Conservation (phyloP, 1,139 yeast species). For the Barnettozyma hawaiiensis region DNA sequence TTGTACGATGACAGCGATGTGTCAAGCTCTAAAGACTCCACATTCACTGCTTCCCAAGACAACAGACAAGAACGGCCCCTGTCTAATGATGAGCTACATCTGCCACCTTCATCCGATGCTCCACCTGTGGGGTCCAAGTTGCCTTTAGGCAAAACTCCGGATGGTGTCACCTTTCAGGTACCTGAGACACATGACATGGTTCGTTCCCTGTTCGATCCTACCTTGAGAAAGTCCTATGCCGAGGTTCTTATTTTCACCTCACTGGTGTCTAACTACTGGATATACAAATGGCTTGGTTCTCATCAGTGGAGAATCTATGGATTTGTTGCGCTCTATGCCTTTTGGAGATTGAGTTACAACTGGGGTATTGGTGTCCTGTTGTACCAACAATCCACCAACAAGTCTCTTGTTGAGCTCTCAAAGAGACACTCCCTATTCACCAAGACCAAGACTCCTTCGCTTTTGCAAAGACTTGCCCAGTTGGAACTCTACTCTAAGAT, state of each 20-base stretch:
- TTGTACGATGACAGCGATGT: not conserved
- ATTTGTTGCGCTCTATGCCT: conserved; percentile 51
- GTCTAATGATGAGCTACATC: not conserved
- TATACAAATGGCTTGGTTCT: conserved; percentile 39
- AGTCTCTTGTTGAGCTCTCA: conserved; percentile 53
- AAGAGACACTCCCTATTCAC: conserved; percentile 42
- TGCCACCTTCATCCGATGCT: not conserved
- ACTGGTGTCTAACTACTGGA: conserved; percentile 45
- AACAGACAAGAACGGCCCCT: not conserved
- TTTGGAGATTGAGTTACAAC: conserved; percentile 78
- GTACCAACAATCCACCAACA: conserved; percentile 60
- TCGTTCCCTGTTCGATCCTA: conserved; percentile 73
- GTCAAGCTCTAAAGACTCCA: not conserved
- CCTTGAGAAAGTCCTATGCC: conserved; percentile 59
- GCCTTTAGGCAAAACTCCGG: conserved; percentile 40
- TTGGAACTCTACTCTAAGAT: conserved; percentile 56
- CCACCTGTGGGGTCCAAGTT: not conserved
- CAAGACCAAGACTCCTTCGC: conserved; percentile 28
- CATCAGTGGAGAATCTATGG: conserved; percentile 28
- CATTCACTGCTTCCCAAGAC: not conserved
- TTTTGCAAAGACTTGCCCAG: conserved; percentile 40
- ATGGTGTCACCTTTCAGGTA: conserved; percentile 46
- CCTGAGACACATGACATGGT: conserved; percentile 89
- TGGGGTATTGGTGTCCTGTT: conserved; percentile 73
- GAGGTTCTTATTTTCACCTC: conserved; percentile 55